phyloP scores from a whole-genome alignment of 2,329 filamentous ascomycete species.

The Epichloe gansuensis region DNA sequence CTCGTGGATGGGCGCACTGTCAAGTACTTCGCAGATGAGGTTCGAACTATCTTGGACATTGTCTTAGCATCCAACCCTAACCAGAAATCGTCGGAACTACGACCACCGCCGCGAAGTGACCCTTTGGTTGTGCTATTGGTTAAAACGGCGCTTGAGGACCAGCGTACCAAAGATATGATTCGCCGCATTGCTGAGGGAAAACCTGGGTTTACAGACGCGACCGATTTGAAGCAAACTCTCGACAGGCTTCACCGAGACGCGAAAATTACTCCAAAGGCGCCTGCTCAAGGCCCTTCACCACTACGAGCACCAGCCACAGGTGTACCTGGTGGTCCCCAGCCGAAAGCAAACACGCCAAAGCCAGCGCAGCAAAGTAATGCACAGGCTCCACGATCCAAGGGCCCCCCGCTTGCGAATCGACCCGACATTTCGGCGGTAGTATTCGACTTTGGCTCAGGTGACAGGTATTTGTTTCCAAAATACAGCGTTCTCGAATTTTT shows the following conservation, averaged over 20 bases:
- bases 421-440: slow-evolving; percentile 54
- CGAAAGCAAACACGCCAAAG: slow-evolving; percentile 19
- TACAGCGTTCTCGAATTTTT: slow-evolving; percentile 64
- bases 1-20: slow-evolving; percentile 43
- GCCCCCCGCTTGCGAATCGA: slow-evolving; percentile 41
- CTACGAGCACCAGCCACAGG: slow-evolving; percentile 18
- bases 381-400: slow-evolving; percentile 48
- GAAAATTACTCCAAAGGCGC: slow-evolving; percentile 21
- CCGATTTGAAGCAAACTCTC: slow-evolving; percentile 39
- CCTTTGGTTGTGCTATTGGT: slow-evolving; percentile 43
- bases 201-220: slow-evolving; percentile 38
- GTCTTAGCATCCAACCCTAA: slow-evolving; percentile 45
- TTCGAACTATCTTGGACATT: slow-evolving; percentile 43
- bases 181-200: slow-evolving; percentile 39
- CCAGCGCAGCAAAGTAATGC: slow-evolving; percentile 22
- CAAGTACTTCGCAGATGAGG: slow-evolving; percentile 47
- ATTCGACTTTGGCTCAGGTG: slow-evolving; percentile 59
- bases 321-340: slow-evolving; percentile 17
- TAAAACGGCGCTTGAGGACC: slow-evolving; percentile 43
- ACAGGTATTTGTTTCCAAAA: slow-evolving; percentile 67
- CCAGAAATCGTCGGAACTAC: slow-evolving; percentile 39
- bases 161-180: slow-evolving; percentile 35
- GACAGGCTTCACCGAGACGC: slow-evolving; percentile 34
- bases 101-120: slow-evolving; percentile 41
- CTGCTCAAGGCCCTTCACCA: slow-evolving; percentile 15